phyloP scores from a whole-genome alignment of 306 rosid genomes.

The Casuarina glauca region DNA sequence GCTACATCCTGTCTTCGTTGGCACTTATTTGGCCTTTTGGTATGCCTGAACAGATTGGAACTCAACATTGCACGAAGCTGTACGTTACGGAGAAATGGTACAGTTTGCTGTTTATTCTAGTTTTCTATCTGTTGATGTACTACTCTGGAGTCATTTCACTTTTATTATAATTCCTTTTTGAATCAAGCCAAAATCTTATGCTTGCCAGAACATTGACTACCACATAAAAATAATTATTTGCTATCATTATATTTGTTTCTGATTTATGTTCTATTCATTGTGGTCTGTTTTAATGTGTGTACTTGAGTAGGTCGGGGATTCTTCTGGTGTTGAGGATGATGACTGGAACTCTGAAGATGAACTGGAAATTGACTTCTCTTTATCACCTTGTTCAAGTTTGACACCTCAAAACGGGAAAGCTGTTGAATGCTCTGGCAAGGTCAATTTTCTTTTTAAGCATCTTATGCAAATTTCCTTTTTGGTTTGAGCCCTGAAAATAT shows the following conservation, averaged over 20 bases:
- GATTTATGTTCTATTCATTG: constrained; percentile 10
- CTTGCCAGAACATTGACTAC: not conserved
- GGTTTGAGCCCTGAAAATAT: not conserved
- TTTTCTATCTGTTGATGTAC: not conserved
- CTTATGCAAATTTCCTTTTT: not conserved
- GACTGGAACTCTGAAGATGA: constrained; percentile 93
- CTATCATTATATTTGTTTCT: not conserved
- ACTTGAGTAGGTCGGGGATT: constrained; percentile 56
- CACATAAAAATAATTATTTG: not conserved
- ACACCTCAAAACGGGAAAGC: constrained; percentile 48
- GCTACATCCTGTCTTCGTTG: not conserved
- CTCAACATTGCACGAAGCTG: constrained; percentile 9
- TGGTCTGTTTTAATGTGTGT: constrained; percentile 13
- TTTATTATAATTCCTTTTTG: constrained; percentile 27
- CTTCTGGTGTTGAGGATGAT: constrained; percentile 58
- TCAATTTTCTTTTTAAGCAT: constrained; percentile 20
- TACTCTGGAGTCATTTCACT: constrained; percentile 12
- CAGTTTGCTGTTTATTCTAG: not conserved
- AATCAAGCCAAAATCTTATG: not conserved
- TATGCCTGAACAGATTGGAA: constrained; percentile 29
- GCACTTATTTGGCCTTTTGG: constrained; percentile 1
- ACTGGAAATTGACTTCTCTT: constrained; percentile 62
- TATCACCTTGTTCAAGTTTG: constrained; percentile 50
- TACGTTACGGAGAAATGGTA: constrained; percentile 34
- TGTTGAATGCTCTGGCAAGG: constrained; percentile 48